phyloP scores from a whole-genome alignment of 2,329 filamentous ascomycete genomes.

The Aspergillus pseudoviridinutans region DNA sequence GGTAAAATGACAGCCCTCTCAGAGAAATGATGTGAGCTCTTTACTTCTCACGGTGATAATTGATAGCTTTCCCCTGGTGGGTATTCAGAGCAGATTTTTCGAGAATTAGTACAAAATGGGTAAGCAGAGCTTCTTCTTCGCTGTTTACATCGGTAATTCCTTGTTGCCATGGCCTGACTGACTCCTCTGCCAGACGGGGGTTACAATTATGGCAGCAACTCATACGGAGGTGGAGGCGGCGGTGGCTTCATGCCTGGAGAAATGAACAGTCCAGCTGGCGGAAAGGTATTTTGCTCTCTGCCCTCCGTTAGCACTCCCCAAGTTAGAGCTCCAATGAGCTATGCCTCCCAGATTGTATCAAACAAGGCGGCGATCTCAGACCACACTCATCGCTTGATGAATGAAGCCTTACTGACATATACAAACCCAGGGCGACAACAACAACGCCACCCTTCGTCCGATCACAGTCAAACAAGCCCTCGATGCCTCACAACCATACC shows the following conservation, averaged over 20 bases:
- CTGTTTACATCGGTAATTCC: neutral
- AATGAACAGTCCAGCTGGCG: conserved; percentile 45
- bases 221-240: conserved; percentile 52
- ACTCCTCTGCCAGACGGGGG: conserved; percentile 26
- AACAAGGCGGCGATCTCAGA: neutral
- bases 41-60: neutral
- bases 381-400: neutral
- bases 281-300: conserved; percentile 30
- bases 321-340: neutral
- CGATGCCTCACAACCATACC: conserved; percentile 72
- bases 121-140: neutral
- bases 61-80: neutral
- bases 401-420: neutral
- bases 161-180: neutral
- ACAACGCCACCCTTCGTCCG: conserved; percentile 78
- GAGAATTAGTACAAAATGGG: neutral
- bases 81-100: neutral
- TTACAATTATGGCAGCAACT: conserved; percentile 50
- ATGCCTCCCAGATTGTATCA: no score
- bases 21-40: neutral
- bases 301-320: neutral
- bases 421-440: conserved; percentile 50
- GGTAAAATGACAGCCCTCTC: conserved; percentile 30
- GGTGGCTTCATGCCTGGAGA: conserved; percentile 58
- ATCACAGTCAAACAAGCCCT: conserved; percentile 94